Conservation (phyloP, 163 green algal genomes). For the Volvox carteri region DNA sequence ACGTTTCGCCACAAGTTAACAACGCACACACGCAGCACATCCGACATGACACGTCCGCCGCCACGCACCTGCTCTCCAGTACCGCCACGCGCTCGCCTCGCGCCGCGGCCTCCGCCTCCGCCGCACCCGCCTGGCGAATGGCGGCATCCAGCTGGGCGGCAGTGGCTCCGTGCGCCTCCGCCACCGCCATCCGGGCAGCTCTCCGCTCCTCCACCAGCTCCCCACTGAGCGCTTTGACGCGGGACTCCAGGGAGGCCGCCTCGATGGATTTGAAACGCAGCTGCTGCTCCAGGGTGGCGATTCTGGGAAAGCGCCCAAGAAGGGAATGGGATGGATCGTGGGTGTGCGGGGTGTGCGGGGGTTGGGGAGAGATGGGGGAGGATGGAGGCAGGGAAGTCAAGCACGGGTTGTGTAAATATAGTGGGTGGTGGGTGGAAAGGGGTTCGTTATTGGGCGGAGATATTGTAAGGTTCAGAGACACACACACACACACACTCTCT, state of each 20-base stretch:
- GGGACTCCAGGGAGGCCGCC: slow-evolving; percentile 19
- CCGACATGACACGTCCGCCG: background rate
- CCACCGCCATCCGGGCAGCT: background rate
- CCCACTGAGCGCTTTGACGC: slow-evolving; percentile 10
- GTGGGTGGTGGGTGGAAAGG: no score
- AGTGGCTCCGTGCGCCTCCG: background rate
- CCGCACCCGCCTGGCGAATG: background rate
- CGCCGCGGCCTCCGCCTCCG: slow-evolving; percentile 13
- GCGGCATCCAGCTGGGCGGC: slow-evolving; percentile 26
- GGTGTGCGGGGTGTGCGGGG: background rate
- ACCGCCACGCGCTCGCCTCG: background rate
- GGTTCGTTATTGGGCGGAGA: no score
- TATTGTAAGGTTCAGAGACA: no score
- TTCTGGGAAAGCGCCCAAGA: background rate
- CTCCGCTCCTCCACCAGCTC: slow-evolving; percentile 51
- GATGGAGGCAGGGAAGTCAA: background rate
- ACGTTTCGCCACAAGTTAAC: background rate
- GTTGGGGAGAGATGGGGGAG: background rate
- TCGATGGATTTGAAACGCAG: slow-evolving; percentile 41
- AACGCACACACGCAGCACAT: background rate
- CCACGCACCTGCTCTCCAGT: slow-evolving; percentile 40
- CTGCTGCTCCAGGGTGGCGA: slow-evolving; percentile 49
- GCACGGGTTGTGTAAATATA: no score
- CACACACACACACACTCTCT: no score
- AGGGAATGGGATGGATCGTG: background rate